phyloP scores from a whole-genome alignment of 768 basidiomycete species.

The Termitomyces sp. region DNA sequence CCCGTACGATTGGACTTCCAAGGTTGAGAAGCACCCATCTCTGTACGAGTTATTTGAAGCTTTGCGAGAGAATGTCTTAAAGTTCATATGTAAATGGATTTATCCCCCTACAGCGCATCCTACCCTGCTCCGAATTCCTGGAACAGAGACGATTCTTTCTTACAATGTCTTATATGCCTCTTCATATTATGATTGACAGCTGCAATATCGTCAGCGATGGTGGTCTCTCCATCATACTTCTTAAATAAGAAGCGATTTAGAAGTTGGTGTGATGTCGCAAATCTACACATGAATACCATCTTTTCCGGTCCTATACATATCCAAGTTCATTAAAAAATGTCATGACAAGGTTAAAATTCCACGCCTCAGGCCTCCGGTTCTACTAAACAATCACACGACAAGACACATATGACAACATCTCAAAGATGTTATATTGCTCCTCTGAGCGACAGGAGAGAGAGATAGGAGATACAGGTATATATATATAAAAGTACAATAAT shows the following conservation, averaged over 20 bases:
- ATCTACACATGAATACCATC: no score
- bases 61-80: neutral
- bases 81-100: neutral
- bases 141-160: neutral
- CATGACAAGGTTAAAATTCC: no score
- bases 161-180: neutral
- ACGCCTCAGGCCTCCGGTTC: no score
- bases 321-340: no score
- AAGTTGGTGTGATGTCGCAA: no score
- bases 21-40: neutral
- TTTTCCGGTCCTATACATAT: no score
- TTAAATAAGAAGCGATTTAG: neutral
- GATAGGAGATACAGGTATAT: conserved; percentile 12
- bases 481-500: conserved; percentile 16
- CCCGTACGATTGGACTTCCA: neutral
- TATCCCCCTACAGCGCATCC: neutral
- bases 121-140: neutral
- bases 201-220: neutral
- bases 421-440: conserved; percentile 7
- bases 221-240: neutral
- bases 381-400: no score
- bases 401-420: neutral
- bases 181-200: neutral
- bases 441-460: neutral
- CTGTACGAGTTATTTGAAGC: neutral